phyloP scores from a whole-genome alignment of 306 rosid species.

The Prunus salicina region DNA sequence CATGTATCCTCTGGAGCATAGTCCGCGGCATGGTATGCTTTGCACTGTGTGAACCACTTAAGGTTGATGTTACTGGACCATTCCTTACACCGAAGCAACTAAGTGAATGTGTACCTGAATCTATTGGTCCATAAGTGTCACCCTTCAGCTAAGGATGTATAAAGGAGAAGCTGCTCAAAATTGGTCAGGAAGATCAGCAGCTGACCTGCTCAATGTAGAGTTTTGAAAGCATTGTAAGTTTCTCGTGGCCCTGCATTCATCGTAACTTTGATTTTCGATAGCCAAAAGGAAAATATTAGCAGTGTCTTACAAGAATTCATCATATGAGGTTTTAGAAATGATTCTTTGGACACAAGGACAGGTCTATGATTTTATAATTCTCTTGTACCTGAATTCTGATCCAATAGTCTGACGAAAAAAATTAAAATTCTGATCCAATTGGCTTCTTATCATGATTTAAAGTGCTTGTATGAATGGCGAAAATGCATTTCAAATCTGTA shows the following conservation, averaged over 20 bases:
- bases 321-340: background rate
- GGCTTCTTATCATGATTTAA: too few relatives aligned
- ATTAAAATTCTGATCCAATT: background rate
- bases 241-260: background rate
- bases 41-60: slow-evolving; percentile 65
- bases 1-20: slow-evolving; percentile 87
- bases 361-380: background rate
- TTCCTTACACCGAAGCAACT: slow-evolving; percentile 7
- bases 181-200: background rate
- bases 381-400: slow-evolving; percentile 7
- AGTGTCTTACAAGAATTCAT: background rate
- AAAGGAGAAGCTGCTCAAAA: slow-evolving; percentile 2
- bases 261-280: background rate
- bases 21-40: slow-evolving; percentile 61
- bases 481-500: background rate
- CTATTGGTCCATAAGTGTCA: background rate
- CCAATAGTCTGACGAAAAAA: background rate
- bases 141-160: background rate
- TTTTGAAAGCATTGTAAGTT: slow-evolving; percentile 19
- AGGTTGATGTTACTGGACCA: slow-evolving; percentile 1
- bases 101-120: background rate
- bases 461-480: background rate
- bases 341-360: background rate
- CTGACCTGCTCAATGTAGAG: background rate
- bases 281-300: slow-evolving; percentile 3